Conservation (phyloP, 495 filamentous ascomycete species). For the Penicillium herquei region DNA sequence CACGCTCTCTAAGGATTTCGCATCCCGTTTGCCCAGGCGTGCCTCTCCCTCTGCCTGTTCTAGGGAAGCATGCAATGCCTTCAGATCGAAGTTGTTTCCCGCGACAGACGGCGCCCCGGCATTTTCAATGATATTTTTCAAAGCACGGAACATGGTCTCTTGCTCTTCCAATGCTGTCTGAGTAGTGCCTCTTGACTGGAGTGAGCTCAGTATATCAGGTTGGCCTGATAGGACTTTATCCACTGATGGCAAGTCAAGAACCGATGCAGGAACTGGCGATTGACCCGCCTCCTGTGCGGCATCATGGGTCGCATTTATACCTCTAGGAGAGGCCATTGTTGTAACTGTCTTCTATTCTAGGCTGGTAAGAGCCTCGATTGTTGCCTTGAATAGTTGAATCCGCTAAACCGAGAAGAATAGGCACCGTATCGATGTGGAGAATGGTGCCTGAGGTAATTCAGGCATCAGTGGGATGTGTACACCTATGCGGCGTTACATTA, state of each 20-base stretch:
- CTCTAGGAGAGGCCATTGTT: not conserved
- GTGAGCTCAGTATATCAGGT: constrained; percentile 14
- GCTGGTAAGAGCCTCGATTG: constrained; percentile 4
- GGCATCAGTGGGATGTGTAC: constrained; percentile 11
- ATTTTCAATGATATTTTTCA: constrained; percentile 25
- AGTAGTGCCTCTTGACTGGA: constrained; percentile 14
- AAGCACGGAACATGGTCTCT: constrained; percentile 26
- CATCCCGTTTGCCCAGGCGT: constrained; percentile 18
- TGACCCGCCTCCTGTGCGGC: not conserved
- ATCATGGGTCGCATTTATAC: not conserved
- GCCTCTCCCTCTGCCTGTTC: constrained; percentile 26
- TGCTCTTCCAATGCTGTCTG: constrained; percentile 20
- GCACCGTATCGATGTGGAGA: constrained; percentile 8
- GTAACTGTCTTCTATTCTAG: not conserved
- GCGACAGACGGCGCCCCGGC: constrained; percentile 15
- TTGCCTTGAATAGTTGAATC: constrained; percentile 5
- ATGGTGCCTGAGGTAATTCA: constrained; percentile 26
- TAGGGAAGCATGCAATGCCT: constrained; percentile 26
- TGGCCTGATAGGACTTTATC: constrained; percentile 26
- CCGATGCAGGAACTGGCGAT: not conserved
- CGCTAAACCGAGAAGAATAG: not conserved
- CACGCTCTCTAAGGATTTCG: constrained; percentile 25
- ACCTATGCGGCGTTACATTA: too few relatives aligned
- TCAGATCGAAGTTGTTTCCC: constrained; percentile 19
- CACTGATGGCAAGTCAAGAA: constrained; percentile 27